A percentile compares a stretch with the other conserved stretches of the same genome.
Evolutionary conservation across 1,139 yeast species (phyloP).

Genomic region (Kodamaea arcana): DNA sequence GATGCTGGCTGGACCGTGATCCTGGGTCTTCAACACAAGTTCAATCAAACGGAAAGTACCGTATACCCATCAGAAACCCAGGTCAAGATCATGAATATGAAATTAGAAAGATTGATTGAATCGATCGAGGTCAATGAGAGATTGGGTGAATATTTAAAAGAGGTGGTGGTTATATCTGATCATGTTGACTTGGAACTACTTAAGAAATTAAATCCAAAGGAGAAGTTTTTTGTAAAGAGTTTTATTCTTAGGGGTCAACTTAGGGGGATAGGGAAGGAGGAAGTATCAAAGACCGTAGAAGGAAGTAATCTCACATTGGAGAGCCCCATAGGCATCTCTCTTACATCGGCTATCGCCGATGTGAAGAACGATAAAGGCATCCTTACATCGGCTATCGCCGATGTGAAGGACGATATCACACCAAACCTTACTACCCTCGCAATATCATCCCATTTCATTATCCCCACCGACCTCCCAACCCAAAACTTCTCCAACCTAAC

Average conservation of each 20-base stretch:
- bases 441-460: not conserved
- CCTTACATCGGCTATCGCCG: not conserved
- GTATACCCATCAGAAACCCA: slow-evolving; percentile 11
- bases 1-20: slow-evolving; percentile 22
- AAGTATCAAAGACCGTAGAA: not conserved
- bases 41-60: slow-evolving; percentile 5
- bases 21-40: slow-evolving; percentile 20
- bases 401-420: not conserved
- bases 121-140: slow-evolving; percentile 27
- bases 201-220: not conserved
- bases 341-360: not conserved
- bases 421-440: not conserved
- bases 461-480: not conserved
- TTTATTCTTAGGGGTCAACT: not conserved
- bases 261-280: too few species aligned
- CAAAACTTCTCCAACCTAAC: slow-evolving; percentile 1
- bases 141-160: slow-evolving; percentile 20
- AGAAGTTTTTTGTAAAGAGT: not conserved
- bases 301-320: too few species aligned
- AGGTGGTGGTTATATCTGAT: slow-evolving; percentile 15
- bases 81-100: slow-evolving; percentile 25
- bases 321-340: too few species aligned
- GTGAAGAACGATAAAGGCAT: not conserved
- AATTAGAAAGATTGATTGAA: slow-evolving; percentile 23
- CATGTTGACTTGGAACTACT: not conserved